phyloP scores from a whole-genome alignment of 768 basidiomycete genomes.

The Steccherinum ochraceum region DNA sequence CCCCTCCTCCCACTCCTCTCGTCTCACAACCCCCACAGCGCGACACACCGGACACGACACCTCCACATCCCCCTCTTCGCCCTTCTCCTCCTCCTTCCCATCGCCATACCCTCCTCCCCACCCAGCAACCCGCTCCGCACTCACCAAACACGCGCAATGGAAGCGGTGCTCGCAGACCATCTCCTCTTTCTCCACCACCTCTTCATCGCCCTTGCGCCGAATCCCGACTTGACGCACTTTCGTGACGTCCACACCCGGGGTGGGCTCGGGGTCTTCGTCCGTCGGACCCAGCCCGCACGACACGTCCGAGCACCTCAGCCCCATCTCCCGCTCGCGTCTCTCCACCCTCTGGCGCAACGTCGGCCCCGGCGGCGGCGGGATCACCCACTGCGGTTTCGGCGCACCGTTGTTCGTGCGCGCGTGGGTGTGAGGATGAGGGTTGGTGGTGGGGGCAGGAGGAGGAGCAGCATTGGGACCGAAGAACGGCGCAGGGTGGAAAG shows the following conservation, averaged over 20 bases:
- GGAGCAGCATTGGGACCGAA: background rate
- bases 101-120: conserved; percentile 40
- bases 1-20: conserved; percentile 55
- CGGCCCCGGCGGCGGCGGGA: conserved; percentile 58
- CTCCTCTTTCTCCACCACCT: conserved; percentile 23
- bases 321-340: conserved; percentile 63
- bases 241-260: conserved; percentile 11
- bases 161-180: conserved; percentile 57
- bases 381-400: conserved; percentile 44
- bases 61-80: conserved; percentile 35
- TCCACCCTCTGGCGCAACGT: conserved; percentile 73
- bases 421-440: background rate
- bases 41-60: conserved; percentile 75
- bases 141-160: conserved; percentile 69
- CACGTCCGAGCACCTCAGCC: conserved; percentile 64
- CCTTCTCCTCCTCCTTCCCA: conserved; percentile 32
- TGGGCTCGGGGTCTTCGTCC: conserved; percentile 21
- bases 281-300: conserved; percentile 61
- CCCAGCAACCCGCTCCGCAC: conserved; percentile 57
- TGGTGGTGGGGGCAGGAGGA: background rate
- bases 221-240: conserved; percentile 29
- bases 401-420: conserved; percentile 17
- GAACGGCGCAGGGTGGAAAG: conserved; percentile 6
- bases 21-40: conserved; percentile 50
- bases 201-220: conserved; percentile 17